Percentiles rank a stretch among this genome's conserved stretches.
These are phyloP conservation scores for Asterochloris erici DNA, from an alignment of 139 green algal species.

Conservation along the genomic window DNA sequence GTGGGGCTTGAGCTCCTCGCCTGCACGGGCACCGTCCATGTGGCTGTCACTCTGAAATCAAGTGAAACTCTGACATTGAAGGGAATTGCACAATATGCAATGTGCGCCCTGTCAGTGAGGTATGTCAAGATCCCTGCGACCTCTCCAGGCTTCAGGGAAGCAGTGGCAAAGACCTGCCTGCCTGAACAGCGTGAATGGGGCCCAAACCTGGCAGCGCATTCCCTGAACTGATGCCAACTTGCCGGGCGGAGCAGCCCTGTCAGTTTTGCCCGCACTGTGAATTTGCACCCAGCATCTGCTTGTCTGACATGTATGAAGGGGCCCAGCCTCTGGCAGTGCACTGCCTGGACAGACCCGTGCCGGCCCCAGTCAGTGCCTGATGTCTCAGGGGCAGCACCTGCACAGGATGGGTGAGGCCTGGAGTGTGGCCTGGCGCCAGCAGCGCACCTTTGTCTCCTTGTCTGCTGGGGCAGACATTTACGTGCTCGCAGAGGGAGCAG, in stretches of 20 bases:
- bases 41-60: neutral
- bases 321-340: too few relatives aligned
- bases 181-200: too few relatives aligned
- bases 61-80: neutral
- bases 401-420: neutral
- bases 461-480: neutral
- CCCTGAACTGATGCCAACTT: too few relatives aligned
- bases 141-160: too few relatives aligned
- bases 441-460: neutral
- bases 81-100: neutral
- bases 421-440: neutral
- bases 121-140: too few relatives aligned
- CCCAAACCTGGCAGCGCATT: too few relatives aligned
- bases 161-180: too few relatives aligned
- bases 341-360: too few relatives aligned
- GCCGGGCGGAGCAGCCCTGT: too few relatives aligned
- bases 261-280: too few relatives aligned
- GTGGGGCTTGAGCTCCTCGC: constrained; percentile 11
- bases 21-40: neutral
- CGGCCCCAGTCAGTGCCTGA: neutral
- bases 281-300: too few relatives aligned
- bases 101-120: neutral
- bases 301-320: too few relatives aligned
- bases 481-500: constrained; percentile 30
- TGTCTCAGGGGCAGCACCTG: neutral